Base-by-base conservation (phyloP, 1,284 basidiomycete species). In the Xerocomus cyaneibrunnescens region DNA sequence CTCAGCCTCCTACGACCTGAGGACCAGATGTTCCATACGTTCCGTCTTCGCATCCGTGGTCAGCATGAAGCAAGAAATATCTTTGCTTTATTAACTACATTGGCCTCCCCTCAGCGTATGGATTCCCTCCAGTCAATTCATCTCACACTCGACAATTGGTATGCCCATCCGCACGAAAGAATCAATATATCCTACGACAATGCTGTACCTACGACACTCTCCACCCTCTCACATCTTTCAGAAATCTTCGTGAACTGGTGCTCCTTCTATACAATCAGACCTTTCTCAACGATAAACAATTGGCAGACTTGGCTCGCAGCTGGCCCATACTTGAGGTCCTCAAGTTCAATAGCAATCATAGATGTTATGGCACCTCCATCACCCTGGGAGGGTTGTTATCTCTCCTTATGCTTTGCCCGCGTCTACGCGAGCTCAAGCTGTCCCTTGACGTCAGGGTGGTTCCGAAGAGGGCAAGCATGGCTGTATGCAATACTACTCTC, bases 321-420 rank as follows among this genome's bases (percentile, higher is more conserved):
- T 48, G 32, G 44, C 38, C 25, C 1, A 16, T 41, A 39, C 44
- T 40, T 17, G 32, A 51, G n/a, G 13, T 21, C 5, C 36, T 50
- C 30, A 2, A 5, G 14, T 38, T 38, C 1, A 19, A 13, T 10
- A 10, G 13, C 14, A 23, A 5, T 9, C 8, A 7, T 10, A 35
- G 3, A 9, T 12, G 3, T 17, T 21, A 27, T 13, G 30, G 7
- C 10, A 7, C 6, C n/a, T 39, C 35, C 5, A 38, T 50, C 21
- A 55, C 44, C 21, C 14, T 57, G 25, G 30, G n/a, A 17, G 46
- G 49, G 9, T 7, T 57, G 4, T 19, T 48, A 5, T 40, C 46
- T 2, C 42, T 52, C 13, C 38, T 52, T 16, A 6, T 1, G 3
- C 12, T 14, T 4, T 56, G 42, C 19, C 32, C 35, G 7, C 22